Conservation (phyloP, 164 flowering plant species). For the Stephania cephalantha region DNA sequence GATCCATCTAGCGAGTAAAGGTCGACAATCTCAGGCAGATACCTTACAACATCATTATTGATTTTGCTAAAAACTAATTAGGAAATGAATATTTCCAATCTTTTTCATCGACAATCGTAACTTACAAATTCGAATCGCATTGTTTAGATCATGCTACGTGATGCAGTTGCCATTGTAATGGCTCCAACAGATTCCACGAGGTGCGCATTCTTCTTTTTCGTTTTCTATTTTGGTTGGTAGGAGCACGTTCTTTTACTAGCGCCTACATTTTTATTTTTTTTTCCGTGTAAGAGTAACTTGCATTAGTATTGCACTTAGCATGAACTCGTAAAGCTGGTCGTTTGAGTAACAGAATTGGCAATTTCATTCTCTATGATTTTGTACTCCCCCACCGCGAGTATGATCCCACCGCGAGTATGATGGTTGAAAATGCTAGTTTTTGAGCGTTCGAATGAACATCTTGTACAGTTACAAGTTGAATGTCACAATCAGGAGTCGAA, state of each 20-base stretch:
- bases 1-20: not conserved
- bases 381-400: too few relatives aligned
- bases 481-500: too few relatives aligned
- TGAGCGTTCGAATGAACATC: too few relatives aligned
- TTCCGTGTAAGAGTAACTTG: not conserved
- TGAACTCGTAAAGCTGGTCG: not conserved
- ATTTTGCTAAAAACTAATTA: not conserved
- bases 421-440: too few relatives aligned
- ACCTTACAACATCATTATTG: not conserved
- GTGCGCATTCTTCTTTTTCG: conserved; percentile 19
- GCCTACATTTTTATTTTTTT: not conserved
- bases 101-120: not conserved
- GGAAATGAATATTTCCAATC: too few relatives aligned
- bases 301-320: not conserved
- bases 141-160: conserved; percentile 69
- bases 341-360: not conserved
- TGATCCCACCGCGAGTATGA: too few relatives aligned
- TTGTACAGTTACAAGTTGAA: too few relatives aligned
- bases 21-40: not conserved
- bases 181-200: conserved; percentile 79
- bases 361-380: not conserved
- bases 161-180: conserved; percentile 80
- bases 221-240: too few relatives aligned
- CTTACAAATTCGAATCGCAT: not conserved
- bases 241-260: not conserved